Percentiles rank a stretch among this genome's conserved stretches.
Evolutionary conservation across 2,329 filamentous ascomycete genomes (phyloP).

Genomic region (Plenodomus tracheiphilus): DNA sequence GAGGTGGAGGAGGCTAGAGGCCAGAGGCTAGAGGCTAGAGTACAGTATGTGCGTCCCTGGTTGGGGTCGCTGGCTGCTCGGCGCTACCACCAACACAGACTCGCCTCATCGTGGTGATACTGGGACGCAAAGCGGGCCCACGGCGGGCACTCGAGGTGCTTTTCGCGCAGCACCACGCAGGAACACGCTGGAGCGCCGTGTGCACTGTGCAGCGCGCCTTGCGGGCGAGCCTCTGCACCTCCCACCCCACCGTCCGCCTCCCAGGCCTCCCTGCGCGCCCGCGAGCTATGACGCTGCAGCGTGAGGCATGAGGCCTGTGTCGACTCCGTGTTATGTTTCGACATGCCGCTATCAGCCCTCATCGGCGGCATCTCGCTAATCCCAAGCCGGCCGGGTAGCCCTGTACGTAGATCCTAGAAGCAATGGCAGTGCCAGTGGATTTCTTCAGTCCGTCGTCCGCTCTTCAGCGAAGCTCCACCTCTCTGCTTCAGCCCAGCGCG

Average conservation of each 20-base stretch:
- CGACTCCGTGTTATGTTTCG: constrained; percentile 35
- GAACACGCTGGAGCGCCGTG: background rate
- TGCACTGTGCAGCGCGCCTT: background rate
- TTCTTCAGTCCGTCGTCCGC: constrained; percentile 37
- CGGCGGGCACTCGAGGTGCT: constrained; percentile 2
- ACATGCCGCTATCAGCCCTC: constrained; percentile 39
- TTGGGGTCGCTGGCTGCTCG: constrained; percentile 30
- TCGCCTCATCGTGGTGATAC: constrained; percentile 25
- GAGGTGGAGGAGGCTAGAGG: too few relatives aligned
- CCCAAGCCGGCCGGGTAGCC: constrained; percentile 33
- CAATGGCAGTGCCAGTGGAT: constrained; percentile 38
- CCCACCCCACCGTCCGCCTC: too few relatives aligned
- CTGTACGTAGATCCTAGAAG: constrained; percentile 35
- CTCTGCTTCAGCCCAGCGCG: constrained; percentile 31
- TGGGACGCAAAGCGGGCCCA: constrained; percentile 22
- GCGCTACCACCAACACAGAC: constrained; percentile 22
- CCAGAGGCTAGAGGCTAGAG: too few relatives aligned
- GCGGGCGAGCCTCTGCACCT: too few relatives aligned
- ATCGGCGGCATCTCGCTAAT: constrained; percentile 39
- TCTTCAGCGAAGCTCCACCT: constrained; percentile 33
- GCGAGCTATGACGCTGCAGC: constrained; percentile 24
- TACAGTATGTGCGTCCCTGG: constrained; percentile 31
- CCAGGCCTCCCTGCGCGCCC: background rate
- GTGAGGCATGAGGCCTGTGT: constrained; percentile 34
- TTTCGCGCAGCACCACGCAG: background rate